Evolutionary conservation across 208 protist genomes (phyloP), one percentile per base, ranked within the genome.

Genomic region (Blastocrithidia nonstop): DNA sequence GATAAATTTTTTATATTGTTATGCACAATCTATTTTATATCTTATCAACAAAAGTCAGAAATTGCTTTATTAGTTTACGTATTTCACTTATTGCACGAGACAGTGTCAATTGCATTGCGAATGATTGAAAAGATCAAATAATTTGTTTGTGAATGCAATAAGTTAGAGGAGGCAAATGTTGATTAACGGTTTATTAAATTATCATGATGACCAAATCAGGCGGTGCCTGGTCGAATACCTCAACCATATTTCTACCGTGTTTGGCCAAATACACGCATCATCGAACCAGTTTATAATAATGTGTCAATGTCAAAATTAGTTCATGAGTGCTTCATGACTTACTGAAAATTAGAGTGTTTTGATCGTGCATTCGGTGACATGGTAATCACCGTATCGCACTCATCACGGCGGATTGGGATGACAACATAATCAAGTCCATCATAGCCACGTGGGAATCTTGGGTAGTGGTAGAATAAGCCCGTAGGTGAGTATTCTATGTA

Each of bases 371-470:
- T 48, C 1, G 83, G 83, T 6, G 65, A 65, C 50, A 87, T 74
- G 40, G 83, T 88, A 8, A 87, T 44, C 3, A 92, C 78, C 2
- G 64, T 80, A 26, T 61, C 51, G 11, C 33, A 21, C 7, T 54
- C 20, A 50, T 88, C 78, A 7, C 75, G 55, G 6, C 72, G 58
- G 22, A 92, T 56, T 1, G 83, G 83, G 50, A 92, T 70, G 27
- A 92, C 35, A n/a, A 92, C 78, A 48, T 87, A 86, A 55, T 92
- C 83, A 49, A 88, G 83, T 4, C 83, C 83, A 51, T 92, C 83
- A 51, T 76, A 92, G 13, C 31, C 36, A 36, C 82, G 84, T 1
- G 83, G 71, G 4, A 63, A 37, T 6, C 52, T 47, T 8, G 78
- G 83, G 6, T 55, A 57, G 8, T 66, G 75, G 40, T 77, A 88